These are phyloP conservation scores for Kentomonas sorsogonicus DNA, from an alignment of 208 protist species.

Conservation along the genomic window DNA sequence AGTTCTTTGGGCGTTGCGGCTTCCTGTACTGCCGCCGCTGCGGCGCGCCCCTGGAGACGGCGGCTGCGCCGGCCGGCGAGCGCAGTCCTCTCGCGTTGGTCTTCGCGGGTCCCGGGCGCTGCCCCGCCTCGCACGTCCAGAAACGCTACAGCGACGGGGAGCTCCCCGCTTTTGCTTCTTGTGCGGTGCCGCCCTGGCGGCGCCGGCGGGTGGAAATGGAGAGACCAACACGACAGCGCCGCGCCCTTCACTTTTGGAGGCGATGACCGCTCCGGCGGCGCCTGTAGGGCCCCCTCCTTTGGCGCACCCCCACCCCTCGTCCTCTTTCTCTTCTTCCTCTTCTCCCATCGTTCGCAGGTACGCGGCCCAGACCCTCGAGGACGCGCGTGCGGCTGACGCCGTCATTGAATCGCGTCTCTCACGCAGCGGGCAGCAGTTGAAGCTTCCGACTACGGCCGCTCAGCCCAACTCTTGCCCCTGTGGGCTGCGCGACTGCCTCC, in stretches of 20 bases:
- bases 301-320: not conserved
- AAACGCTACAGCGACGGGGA: not conserved
- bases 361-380: not conserved
- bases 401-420: no score
- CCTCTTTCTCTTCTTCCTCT: not conserved
- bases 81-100: conserved; percentile 1
- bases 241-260: not conserved
- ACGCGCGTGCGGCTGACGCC: no score
- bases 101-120: conserved; percentile 5
- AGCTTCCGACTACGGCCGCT: no score
- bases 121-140: not conserved
- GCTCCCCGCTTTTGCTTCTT: conserved; percentile 12
- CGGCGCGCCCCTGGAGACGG: conserved; percentile 8
- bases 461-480: no score
- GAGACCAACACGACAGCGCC: no score
- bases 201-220: not conserved
- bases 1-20: conserved; percentile 9
- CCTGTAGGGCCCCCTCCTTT: no score
- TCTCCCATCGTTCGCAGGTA: not conserved
- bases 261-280: not conserved
- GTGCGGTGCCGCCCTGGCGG: conserved; percentile 13
- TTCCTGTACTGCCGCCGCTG: conserved; percentile 19
- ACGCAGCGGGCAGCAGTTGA: no score
- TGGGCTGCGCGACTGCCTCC: conserved; percentile 27
- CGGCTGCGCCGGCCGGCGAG: not conserved